Percentiles rank a stretch among this genome's conserved stretches.
Conservation (phyloP, 2,329 filamentous ascomycete species). For the Neofusicoccum umdonicola region DNA sequence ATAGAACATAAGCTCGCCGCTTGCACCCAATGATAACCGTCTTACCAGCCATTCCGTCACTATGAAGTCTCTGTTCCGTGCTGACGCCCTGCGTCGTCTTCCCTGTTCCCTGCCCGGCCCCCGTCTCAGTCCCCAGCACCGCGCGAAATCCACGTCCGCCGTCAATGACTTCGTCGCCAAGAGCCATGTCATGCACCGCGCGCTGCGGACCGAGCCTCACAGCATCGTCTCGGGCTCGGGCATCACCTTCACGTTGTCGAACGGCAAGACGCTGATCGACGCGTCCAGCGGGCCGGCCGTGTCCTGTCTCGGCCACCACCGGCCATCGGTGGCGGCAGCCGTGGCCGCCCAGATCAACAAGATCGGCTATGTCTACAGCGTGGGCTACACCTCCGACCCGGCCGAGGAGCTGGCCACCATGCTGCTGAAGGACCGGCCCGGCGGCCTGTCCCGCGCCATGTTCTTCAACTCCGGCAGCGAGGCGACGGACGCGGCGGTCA, state of each 20-base stretch:
- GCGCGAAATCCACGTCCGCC: neutral
- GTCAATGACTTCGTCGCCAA: constrained; percentile 1
- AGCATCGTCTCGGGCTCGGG: constrained; percentile 7
- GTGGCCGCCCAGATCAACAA: constrained; percentile 14
- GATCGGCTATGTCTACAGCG: constrained; percentile 16
- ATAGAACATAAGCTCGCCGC: neutral
- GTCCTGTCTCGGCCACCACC: constrained; percentile 20
- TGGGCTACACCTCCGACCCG: constrained; percentile 12
- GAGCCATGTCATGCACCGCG: constrained; percentile 10
- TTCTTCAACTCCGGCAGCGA: constrained; percentile 28
- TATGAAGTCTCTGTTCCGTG: neutral
- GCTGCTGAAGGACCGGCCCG: constrained; percentile 7
- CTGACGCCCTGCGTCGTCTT: neutral
- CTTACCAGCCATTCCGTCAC: neutral
- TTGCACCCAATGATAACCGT: neutral
- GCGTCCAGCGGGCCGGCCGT: constrained; percentile 21
- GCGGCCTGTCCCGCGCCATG: constrained; percentile 15
- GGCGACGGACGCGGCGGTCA: constrained; percentile 49
- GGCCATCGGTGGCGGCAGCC: constrained; percentile 11
- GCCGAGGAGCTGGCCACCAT: constrained; percentile 15
- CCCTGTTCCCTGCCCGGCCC: neutral
- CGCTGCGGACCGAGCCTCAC: neutral
- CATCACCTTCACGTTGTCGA: constrained; percentile 14
- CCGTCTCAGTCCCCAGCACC: neutral
- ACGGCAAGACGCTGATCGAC: constrained; percentile 20